Conservation (phyloP, 176 grass and related monocot species). For the Cenchrus purpureus region DNA sequence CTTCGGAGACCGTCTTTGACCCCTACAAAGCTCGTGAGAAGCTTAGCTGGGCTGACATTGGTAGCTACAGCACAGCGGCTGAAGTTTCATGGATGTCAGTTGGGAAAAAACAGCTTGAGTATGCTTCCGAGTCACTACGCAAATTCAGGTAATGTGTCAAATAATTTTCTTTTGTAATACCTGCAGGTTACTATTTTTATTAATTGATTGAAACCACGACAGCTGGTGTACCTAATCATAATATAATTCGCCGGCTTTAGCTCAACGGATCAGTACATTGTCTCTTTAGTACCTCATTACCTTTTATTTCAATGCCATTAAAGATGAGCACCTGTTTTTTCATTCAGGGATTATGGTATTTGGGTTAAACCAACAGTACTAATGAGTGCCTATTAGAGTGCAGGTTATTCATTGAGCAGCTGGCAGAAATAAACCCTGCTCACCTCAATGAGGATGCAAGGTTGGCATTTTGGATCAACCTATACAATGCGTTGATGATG, state of each 20-base stretch:
- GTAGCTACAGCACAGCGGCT: slow-evolving; percentile 64
- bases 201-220: background rate
- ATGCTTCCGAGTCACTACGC: slow-evolving; percentile 75
- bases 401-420: slow-evolving; percentile 88
- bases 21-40: slow-evolving; percentile 77
- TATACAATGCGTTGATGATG: slow-evolving; percentile 97
- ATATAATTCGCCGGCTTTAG: background rate
- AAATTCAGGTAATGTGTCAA: slow-evolving; percentile 74
- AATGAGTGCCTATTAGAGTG: slow-evolving; percentile 35
- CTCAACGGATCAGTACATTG: background rate
- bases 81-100: slow-evolving; percentile 98
- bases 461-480: slow-evolving; percentile 96
- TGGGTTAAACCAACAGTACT: slow-evolving; percentile 10
- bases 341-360: background rate
- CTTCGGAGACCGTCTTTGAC: slow-evolving; percentile 77
- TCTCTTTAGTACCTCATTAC: background rate
- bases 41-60: slow-evolving; percentile 92
- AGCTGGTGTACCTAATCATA: background rate
- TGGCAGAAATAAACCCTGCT: slow-evolving; percentile 85
- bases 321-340: background rate
- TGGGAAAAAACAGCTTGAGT: slow-evolving; percentile 90
- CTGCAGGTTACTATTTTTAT: background rate
- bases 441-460: slow-evolving; percentile 69
- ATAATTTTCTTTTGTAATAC: background rate
- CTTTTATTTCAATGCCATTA: slow-evolving; percentile 18